phyloP scores from a whole-genome alignment of 768 basidiomycete genomes.

The Leucogyrophana mollusca region DNA sequence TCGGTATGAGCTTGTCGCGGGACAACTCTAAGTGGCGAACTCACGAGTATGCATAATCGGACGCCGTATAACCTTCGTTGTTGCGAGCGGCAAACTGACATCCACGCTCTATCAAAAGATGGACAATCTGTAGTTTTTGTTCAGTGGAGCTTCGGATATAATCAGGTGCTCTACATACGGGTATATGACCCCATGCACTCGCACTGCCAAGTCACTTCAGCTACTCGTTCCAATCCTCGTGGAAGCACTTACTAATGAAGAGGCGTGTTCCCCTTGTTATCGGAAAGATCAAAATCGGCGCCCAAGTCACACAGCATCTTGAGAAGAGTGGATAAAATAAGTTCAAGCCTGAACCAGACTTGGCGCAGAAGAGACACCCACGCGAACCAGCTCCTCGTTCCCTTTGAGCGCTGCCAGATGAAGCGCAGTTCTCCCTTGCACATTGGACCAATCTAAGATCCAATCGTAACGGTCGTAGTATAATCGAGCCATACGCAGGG shows the following conservation, averaged over 20 bases:
- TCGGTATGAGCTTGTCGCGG: conserved; percentile 3
- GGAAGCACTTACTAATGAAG: conserved; percentile 77
- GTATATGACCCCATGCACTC: conserved; percentile 83
- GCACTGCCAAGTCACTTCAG: conserved; percentile 48
- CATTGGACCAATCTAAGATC: conserved; percentile 91
- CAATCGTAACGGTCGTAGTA: conserved; percentile 87
- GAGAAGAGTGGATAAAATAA: conserved; percentile 16
- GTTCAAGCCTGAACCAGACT: conserved; percentile 4
- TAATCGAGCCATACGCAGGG: conserved; percentile 81
- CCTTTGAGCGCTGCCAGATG: conserved; percentile 88
- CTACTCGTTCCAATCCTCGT: background rate
- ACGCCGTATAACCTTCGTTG: conserved; percentile 88
- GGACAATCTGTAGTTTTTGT: conserved; percentile 56
- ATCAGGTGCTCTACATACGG: conserved; percentile 44
- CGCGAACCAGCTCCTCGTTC: conserved; percentile 85
- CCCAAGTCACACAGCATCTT: conserved; percentile 91
- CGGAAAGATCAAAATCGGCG: conserved; percentile 86
- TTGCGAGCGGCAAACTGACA: conserved; percentile 83
- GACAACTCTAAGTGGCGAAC: conserved; percentile 5
- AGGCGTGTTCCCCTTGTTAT: conserved; percentile 90
- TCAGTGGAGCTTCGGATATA: conserved; percentile 11
- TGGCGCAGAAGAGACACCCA: conserved; percentile 37
- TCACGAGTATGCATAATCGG: conserved; percentile 80
- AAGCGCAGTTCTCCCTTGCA: conserved; percentile 85
- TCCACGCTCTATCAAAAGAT: conserved; percentile 84